Evolutionary conservation across 331 rosid species (phyloP).

Genomic region (Erythrophleum ivorense): DNA sequence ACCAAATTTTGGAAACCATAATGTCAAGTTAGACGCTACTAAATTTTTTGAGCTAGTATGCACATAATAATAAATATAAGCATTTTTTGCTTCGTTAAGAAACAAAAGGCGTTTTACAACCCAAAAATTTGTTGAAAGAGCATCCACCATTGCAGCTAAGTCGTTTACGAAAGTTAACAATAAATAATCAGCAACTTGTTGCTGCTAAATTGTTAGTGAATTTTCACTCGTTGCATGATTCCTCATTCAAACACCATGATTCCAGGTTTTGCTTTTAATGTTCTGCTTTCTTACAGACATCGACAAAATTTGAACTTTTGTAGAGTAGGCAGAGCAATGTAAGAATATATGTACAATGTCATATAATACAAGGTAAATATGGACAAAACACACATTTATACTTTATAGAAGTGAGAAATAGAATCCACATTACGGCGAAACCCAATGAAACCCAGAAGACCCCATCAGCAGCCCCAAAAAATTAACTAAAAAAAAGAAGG

Average conservation of each 20-base stretch:
- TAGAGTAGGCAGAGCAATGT: slow-evolving; percentile 9
- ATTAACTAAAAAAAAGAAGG: not conserved
- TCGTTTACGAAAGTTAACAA: not conserved
- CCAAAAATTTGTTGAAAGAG: too few relatives aligned
- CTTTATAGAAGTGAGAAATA: slow-evolving; percentile 7
- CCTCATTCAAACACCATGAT: slow-evolving; percentile 1
- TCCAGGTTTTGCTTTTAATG: not conserved
- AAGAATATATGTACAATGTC: slow-evolving; percentile 43
- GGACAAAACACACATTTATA: slow-evolving; percentile 33
- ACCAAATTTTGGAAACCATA: too few relatives aligned
- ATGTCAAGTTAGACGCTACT: too few relatives aligned
- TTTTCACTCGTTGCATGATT: not conserved
- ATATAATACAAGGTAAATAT: slow-evolving; percentile 19
- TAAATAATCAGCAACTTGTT: not conserved
- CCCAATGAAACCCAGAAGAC: slow-evolving; percentile 28
- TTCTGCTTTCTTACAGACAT: not conserved
- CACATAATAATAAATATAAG: too few relatives aligned
- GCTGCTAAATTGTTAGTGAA: too few relatives aligned
- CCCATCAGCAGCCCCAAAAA: slow-evolving; percentile 6
- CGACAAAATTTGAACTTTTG: slow-evolving; percentile 2
- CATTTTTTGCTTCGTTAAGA: too few relatives aligned
- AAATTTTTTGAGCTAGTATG: too few relatives aligned
- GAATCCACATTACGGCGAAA: slow-evolving; percentile 34
- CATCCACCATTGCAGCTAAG: not conserved
- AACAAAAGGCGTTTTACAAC: too few relatives aligned